Percentiles rank a stretch among this genome's conserved stretches.
phyloP scores from a whole-genome alignment of 441 rosid species.

The Brassica hybrid region DNA sequence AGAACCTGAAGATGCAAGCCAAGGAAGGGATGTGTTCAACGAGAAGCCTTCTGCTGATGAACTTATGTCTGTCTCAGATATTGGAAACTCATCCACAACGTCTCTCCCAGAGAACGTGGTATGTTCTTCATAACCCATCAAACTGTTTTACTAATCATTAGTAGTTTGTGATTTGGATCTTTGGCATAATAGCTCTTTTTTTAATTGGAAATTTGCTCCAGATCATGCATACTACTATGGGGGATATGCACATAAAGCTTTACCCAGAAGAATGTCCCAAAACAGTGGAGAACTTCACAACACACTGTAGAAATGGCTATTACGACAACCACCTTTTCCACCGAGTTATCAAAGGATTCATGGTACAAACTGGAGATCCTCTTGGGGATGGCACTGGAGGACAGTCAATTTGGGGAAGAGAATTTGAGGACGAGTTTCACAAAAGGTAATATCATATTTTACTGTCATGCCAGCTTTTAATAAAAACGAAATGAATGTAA shows the following conservation, averaged over 20 bases:
- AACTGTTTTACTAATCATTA: background rate
- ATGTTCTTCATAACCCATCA: slow-evolving; percentile 39
- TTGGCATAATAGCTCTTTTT: background rate
- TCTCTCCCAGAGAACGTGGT: slow-evolving; percentile 97
- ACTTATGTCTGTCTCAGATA: slow-evolving; percentile 91
- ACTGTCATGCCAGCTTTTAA: slow-evolving; percentile 6
- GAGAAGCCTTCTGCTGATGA: slow-evolving; percentile 99
- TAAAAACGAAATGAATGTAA: background rate
- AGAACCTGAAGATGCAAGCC: slow-evolving; percentile 96
- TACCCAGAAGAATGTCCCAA: slow-evolving; percentile 99
- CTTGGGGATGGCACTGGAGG: slow-evolving; percentile 99
- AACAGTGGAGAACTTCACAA: slow-evolving; percentile 97
- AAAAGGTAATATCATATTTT: slow-evolving; percentile 65
- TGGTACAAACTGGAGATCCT: slow-evolving; percentile 99
- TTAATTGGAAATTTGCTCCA: slow-evolving; percentile 33
- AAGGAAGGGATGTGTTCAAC: slow-evolving; percentile 95
- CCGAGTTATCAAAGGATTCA: slow-evolving; percentile 95
- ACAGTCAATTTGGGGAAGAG: slow-evolving; percentile 99
- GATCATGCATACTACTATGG: slow-evolving; percentile 91
- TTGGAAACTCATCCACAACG: slow-evolving; percentile 92
- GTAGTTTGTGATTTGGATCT: background rate
- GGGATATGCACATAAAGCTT: slow-evolving; percentile 86
- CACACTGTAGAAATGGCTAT: slow-evolving; percentile 94
- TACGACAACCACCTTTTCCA: slow-evolving; percentile 96
- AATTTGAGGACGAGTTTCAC: slow-evolving; percentile 97